phyloP scores from a whole-genome alignment of 2,329 filamentous ascomycete species.

The Colletotrichum acutatum region DNA sequence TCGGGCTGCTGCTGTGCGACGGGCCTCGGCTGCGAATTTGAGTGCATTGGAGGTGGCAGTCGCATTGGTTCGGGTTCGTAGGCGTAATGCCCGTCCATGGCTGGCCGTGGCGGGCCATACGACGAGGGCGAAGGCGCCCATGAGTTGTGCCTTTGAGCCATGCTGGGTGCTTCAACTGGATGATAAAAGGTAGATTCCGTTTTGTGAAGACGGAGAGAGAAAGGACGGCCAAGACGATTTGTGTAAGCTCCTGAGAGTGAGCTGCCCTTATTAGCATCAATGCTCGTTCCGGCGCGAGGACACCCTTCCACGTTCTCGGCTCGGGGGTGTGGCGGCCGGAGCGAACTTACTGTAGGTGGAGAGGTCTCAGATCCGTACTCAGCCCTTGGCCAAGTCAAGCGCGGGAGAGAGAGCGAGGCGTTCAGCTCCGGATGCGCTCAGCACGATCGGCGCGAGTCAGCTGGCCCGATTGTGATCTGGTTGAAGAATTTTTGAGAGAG shows the following conservation, averaged over 20 bases:
- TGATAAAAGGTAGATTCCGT: slow-evolving; percentile 41
- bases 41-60: slow-evolving; percentile 41
- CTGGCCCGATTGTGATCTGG: neutral
- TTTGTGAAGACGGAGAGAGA: slow-evolving; percentile 43
- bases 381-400: slow-evolving; percentile 20
- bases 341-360: slow-evolving; percentile 28
- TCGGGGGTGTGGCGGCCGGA: slow-evolving; percentile 29
- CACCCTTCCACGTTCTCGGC: slow-evolving; percentile 30
- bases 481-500: neutral
- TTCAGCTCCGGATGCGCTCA: slow-evolving; percentile 29
- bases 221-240: neutral
- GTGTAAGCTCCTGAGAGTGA: neutral
- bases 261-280: slow-evolving; percentile 20
- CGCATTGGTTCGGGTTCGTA: slow-evolving; percentile 40
- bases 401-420: neutral
- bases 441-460: slow-evolving; percentile 14
- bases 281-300: slow-evolving; percentile 27
- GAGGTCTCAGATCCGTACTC: slow-evolving; percentile 30
- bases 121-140: slow-evolving; percentile 41
- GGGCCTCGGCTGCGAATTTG: slow-evolving; percentile 32
- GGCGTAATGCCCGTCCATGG: slow-evolving; percentile 39
- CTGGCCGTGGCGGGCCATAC: slow-evolving; percentile 42
- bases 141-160: slow-evolving; percentile 47
- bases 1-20: slow-evolving; percentile 14
- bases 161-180: slow-evolving; percentile 45